Conservation (phyloP, 306 rosid species). For the Quercus bicolor region DNA sequence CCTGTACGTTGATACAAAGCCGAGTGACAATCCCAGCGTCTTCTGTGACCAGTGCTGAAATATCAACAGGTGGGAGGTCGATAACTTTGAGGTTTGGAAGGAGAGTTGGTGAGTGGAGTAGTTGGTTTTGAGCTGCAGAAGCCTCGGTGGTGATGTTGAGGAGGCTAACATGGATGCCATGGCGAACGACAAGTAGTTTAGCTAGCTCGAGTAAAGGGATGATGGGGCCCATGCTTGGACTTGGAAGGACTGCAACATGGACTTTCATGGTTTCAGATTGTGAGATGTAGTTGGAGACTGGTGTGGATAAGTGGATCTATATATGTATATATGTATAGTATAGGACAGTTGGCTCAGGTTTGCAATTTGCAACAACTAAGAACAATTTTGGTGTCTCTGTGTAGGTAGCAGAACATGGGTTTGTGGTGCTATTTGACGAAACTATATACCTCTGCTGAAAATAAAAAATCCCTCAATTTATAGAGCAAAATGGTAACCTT, state of each 20-base stretch:
- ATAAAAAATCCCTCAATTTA: too few relatives aligned
- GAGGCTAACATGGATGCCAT: slow-evolving; percentile 31
- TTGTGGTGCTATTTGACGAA: too few relatives aligned
- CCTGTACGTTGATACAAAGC: slow-evolving; percentile 12
- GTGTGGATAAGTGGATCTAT: too few relatives aligned
- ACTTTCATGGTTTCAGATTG: background rate
- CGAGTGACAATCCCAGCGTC: slow-evolving; percentile 8
- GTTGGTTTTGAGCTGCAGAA: slow-evolving; percentile 32
- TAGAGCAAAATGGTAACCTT: too few relatives aligned
- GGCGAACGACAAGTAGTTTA: slow-evolving; percentile 29
- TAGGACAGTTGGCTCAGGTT: too few relatives aligned
- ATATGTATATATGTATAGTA: too few relatives aligned
- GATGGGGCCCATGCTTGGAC: slow-evolving; percentile 44
- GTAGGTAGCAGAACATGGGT: too few relatives aligned
- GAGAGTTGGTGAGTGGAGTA: slow-evolving; percentile 24
- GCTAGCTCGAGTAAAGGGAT: slow-evolving; percentile 36
- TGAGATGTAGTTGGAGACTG: too few relatives aligned
- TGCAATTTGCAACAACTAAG: too few relatives aligned
- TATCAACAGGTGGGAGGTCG: slow-evolving; percentile 32
- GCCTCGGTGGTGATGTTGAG: slow-evolving; percentile 47
- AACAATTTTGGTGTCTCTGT: too few relatives aligned
- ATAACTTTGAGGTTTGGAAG: slow-evolving; percentile 24
- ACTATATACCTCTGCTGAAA: too few relatives aligned
- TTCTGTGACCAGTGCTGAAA: background rate
- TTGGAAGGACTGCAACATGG: slow-evolving; percentile 28